phyloP scores from a whole-genome alignment of 805 yeast species.

The Wickerhamiella brachini region DNA sequence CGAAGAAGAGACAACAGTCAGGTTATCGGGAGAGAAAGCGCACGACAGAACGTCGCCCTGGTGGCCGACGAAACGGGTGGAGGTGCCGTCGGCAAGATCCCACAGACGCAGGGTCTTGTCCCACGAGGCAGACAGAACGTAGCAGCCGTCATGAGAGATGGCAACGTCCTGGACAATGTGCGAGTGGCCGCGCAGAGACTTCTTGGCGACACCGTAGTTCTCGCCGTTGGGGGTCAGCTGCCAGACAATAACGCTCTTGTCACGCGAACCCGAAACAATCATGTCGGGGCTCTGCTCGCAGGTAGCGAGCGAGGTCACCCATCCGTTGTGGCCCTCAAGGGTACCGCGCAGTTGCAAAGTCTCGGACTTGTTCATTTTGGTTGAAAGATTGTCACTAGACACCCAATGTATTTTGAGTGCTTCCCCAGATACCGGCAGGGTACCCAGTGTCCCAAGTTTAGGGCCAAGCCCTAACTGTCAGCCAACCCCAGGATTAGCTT shows the following conservation, averaged over 20 bases:
- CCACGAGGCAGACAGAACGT: conserved; percentile 98
- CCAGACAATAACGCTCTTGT: conserved; percentile 97
- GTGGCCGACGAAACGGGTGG: conserved; percentile 97
- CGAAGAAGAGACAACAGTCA: conserved; percentile 97
- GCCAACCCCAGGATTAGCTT: too few species aligned
- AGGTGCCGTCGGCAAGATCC: conserved; percentile 89
- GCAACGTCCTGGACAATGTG: conserved; percentile 98
- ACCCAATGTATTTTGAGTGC: conserved; percentile 1
- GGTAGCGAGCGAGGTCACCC: conserved; percentile 99
- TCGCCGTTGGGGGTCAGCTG: conserved; percentile 90
- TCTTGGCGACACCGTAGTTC: conserved; percentile 96
- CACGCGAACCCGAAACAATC: conserved; percentile 96
- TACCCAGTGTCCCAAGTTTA: conserved; percentile 1
- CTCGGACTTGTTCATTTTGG: conserved; percentile 36
- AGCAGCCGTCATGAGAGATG: conserved; percentile 94
- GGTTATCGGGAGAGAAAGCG: conserved; percentile 88
- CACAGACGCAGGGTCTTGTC: conserved; percentile 98
- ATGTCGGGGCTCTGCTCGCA: conserved; percentile 96
- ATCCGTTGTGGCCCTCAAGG: conserved; percentile 67
- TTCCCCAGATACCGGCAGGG: conserved; percentile 11
- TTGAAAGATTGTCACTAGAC: conserved; percentile 1
- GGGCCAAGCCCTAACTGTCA: conserved; percentile 5
- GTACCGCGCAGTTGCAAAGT: conserved; percentile 99
- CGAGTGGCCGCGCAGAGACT: conserved; percentile 95
- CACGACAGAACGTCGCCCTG: conserved; percentile 93